These are phyloP conservation scores for Rhizophora mangle DNA, from an alignment of 345 rosid species.

Conservation along the genomic window DNA sequence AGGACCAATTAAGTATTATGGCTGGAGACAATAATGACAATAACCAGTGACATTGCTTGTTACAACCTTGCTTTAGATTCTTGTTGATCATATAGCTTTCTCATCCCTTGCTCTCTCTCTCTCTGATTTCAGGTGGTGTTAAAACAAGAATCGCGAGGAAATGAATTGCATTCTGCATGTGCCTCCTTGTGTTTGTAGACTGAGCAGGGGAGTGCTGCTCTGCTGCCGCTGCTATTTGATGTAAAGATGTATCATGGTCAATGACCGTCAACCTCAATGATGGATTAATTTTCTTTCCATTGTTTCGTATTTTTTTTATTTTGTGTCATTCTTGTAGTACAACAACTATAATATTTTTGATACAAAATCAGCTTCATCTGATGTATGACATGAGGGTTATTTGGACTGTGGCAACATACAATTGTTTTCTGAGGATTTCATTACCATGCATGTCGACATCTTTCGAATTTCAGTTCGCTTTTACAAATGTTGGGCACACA, in stretches of 20 bases:
- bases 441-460: too few species aligned
- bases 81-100: slow-evolving; percentile 7
- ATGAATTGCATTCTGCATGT: slow-evolving; percentile 23
- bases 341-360: slow-evolving; percentile 1
- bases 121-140: slow-evolving; percentile 59
- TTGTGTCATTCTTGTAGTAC: slow-evolving; percentile 4
- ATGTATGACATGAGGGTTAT: slow-evolving; percentile 11
- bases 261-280: slow-evolving; percentile 3
- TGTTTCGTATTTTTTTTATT: neutral
- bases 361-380: slow-evolving; percentile 3
- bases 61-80: neutral
- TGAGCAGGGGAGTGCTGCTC: slow-evolving; percentile 9
- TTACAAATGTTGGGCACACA: neutral
- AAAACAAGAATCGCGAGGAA: slow-evolving; percentile 64
- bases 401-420: neutral
- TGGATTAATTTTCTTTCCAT: neutral
- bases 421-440: neutral
- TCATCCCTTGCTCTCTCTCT: neutral
- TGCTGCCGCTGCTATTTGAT: neutral
- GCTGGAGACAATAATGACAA: neutral
- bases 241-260: neutral
- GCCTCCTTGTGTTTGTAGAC: slow-evolving; percentile 18
- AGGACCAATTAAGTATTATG: neutral
- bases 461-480: neutral
- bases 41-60: neutral